These are phyloP conservation scores for Xanthoceras sorbifolium DNA, from an alignment of 345 rosid genomes.

Conservation along the genomic window DNA sequence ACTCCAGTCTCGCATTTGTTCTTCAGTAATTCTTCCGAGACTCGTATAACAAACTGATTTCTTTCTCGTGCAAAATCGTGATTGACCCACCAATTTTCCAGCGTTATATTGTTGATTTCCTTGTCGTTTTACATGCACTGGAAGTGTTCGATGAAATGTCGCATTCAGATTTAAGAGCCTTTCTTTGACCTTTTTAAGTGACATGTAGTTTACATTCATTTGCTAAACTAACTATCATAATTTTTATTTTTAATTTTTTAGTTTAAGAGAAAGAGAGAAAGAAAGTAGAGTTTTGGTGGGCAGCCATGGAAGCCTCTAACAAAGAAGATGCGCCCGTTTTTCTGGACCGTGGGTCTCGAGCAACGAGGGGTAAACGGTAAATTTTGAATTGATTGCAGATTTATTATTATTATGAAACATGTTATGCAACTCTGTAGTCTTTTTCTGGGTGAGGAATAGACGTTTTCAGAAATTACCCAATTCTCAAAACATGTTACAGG, in stretches of 20 bases:
- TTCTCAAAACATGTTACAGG: constrained; percentile 37
- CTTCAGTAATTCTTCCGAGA: neutral
- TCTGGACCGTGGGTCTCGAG: constrained; percentile 70
- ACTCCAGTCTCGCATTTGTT: too few relatives aligned
- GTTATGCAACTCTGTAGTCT: neutral
- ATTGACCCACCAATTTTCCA: neutral
- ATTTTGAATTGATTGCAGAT: neutral
- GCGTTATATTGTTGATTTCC: neutral
- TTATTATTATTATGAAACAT: neutral
- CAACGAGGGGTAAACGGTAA: constrained; percentile 82
- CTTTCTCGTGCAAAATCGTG: too few relatives aligned
- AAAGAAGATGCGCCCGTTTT: constrained; percentile 52
- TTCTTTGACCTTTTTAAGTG: too few relatives aligned
- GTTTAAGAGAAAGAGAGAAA: neutral
- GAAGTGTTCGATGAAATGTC: too few relatives aligned
- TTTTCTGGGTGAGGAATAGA: too few relatives aligned
- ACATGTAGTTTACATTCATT: too few relatives aligned
- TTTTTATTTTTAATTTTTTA: too few relatives aligned
- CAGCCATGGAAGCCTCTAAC: constrained; percentile 34
- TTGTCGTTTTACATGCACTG: too few relatives aligned
- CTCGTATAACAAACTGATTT: neutral
- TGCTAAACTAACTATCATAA: too few relatives aligned
- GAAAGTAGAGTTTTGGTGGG: neutral
- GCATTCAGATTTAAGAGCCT: too few relatives aligned
- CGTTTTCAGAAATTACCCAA: neutral